Conservation (phyloP, 73 alveolate genomes). For the Tetrahymena thermophila region DNA sequence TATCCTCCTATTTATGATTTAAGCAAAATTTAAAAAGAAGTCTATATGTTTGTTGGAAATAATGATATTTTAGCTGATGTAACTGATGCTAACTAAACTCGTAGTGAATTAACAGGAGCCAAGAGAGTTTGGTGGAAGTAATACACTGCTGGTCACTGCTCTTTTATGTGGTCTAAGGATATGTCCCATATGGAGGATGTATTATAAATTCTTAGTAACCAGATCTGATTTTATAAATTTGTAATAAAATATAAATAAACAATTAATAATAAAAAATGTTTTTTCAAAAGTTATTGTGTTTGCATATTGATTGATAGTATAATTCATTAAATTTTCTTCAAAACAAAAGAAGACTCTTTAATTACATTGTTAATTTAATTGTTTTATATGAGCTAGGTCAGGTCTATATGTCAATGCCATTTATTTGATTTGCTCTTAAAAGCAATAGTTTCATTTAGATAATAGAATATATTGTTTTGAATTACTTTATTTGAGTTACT, state of each 20-base stretch:
- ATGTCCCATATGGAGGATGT: conserved; percentile 21
- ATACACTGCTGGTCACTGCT: conserved; percentile 27
- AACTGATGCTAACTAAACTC: neutral
- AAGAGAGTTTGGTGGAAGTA: neutral
- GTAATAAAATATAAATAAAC: neutral
- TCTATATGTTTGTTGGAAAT: neutral
- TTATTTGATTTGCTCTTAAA: too few relatives aligned
- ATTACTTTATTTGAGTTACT: too few relatives aligned
- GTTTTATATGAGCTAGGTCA: too few relatives aligned
- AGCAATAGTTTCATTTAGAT: too few relatives aligned
- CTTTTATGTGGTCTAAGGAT: conserved; percentile 34
- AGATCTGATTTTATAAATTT: neutral
- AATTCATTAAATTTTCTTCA: too few relatives aligned
- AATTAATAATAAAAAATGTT: neutral
- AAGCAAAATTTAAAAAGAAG: conserved; percentile 44
- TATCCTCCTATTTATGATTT: conserved; percentile 82
- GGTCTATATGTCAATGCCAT: too few relatives aligned
- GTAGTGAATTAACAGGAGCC: neutral
- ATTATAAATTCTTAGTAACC: neutral
- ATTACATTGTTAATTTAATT: too few relatives aligned
- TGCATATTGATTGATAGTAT: neutral
- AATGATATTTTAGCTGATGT: neutral
- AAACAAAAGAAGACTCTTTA: too few relatives aligned
- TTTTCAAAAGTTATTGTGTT: neutral
- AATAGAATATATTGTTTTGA: too few relatives aligned